Evolutionary conservation across 352 stramenopile species (phyloP).

Genomic region (Phytophthora sansomeana): DNA sequence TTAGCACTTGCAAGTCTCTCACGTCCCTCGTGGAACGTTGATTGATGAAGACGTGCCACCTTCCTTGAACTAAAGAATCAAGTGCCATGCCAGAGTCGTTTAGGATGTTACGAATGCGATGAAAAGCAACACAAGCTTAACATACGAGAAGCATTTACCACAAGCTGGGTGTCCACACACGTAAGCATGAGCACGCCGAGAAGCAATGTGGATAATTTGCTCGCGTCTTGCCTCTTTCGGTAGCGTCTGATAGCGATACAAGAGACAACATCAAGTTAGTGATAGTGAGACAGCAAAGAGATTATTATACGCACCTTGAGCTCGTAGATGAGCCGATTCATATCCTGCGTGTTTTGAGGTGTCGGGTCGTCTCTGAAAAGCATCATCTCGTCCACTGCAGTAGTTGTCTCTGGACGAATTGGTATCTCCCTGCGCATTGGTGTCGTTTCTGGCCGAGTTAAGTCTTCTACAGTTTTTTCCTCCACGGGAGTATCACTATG

Average conservation of each 20-base stretch:
- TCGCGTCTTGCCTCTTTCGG: constrained; percentile 52
- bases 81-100: not conserved
- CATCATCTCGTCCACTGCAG: constrained; percentile 39
- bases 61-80: constrained; percentile 47
- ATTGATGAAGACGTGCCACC: constrained; percentile 57
- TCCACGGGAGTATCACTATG: constrained; percentile 2
- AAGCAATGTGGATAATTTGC: constrained; percentile 56
- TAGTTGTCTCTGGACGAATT: not conserved
- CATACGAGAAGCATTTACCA: constrained; percentile 68
- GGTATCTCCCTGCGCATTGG: not conserved
- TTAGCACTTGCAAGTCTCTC: constrained; percentile 48
- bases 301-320: constrained; percentile 46
- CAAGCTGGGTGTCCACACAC: constrained; percentile 64
- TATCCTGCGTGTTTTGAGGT: constrained; percentile 47
- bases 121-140: not conserved
- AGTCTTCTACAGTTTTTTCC: not conserved
- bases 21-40: constrained; percentile 45
- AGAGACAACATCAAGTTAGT: not conserved
- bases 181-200: constrained; percentile 52
- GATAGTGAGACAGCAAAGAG: not conserved
- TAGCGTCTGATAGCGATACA: constrained; percentile 40
- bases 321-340: constrained; percentile 71
- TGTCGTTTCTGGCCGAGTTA: constrained; percentile 27
- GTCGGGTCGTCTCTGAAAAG: constrained; percentile 20
- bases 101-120: not conserved